Evolutionary conservation across 495 filamentous ascomycete genomes (phyloP), one percentile per base, ranked within the genome.

Genomic region (Aspergillus ostianus): DNA sequence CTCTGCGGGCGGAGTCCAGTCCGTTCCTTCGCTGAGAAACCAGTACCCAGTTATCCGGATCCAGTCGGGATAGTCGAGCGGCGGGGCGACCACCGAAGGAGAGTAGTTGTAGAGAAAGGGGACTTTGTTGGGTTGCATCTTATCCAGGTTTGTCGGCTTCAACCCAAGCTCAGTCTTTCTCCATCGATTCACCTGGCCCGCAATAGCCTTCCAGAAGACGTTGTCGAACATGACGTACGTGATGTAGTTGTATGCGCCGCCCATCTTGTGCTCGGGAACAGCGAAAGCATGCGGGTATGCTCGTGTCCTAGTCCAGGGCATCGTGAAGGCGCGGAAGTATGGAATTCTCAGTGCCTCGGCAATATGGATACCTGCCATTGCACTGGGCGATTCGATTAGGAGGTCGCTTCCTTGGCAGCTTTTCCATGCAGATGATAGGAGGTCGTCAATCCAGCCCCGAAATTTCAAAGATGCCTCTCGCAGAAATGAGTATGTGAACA

Each of bases 71-170:
- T 92, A 98, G 72, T 98, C 94, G 6, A 98, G 79, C 13, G 94
- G 94, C 19, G 93, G 94, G 10, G 89, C 84, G 30, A 98, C 94
- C 7, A 98, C 94, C 1, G 82, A 88, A 9, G 94, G 92, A 47
- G 90, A 94, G 74, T 96, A 98, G 74, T 97, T 98, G 78, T 98
- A 98, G 7, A 98, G 77, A 73, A 98, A 98, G 3, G 94, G 94
- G 9, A 97, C 90, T 65, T 96, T 95, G 78, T 98, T 97, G 13
- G 88, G 86, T 76, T 97, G 93, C 82, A 98, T 79, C 69, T 96
- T 96, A 70, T 95, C 90, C 54, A 96, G 76, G 54, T 73, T 92
- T 2, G 94, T 98, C 55, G 85, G 85, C 51, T 86, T 89, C 59
- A 98, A 74, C 1, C 85, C 85, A 4, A 98, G 80, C 41, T 87